phyloP scores from a whole-genome alignment of 2,329 filamentous ascomycete species.

The Paecilomyces fulvus region DNA sequence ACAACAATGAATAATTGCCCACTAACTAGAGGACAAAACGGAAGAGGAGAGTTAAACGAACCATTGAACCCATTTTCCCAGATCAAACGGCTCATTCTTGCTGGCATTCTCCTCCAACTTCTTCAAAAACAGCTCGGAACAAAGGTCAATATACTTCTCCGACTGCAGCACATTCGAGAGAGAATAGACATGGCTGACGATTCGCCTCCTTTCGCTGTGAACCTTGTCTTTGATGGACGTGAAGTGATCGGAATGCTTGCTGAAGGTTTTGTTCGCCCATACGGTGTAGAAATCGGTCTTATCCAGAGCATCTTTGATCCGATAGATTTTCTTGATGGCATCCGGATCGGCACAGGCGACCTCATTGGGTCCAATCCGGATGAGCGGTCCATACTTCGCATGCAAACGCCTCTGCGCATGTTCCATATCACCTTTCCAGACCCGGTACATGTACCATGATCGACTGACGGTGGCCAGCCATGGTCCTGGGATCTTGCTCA shows the following conservation, averaged over 20 bases:
- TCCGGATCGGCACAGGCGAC: slow-evolving; percentile 15
- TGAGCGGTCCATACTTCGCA: slow-evolving; percentile 10
- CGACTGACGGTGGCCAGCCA: slow-evolving; percentile 17
- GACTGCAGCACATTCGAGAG: slow-evolving; percentile 19
- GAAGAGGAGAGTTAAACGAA: not conserved
- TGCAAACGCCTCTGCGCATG: slow-evolving; percentile 12
- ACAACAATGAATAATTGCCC: not conserved
- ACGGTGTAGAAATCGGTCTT: slow-evolving; percentile 22
- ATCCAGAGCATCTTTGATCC: slow-evolving; percentile 8
- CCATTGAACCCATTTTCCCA: slow-evolving; percentile 15
- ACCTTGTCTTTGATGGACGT: slow-evolving; percentile 13
- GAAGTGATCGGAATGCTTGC: slow-evolving; percentile 18
- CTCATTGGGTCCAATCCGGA: slow-evolving; percentile 16
- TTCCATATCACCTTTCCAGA: slow-evolving; percentile 14
- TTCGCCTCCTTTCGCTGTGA: slow-evolving; percentile 17
- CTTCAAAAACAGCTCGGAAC: slow-evolving; percentile 12
- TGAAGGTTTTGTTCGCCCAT: slow-evolving; percentile 11
- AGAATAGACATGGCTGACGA: slow-evolving; percentile 15
- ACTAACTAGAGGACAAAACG: not conserved
- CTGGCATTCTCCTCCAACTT: slow-evolving; percentile 10
- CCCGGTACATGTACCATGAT: slow-evolving; percentile 16
- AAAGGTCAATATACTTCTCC: slow-evolving; percentile 17
- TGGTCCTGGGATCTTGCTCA: slow-evolving; percentile 12
- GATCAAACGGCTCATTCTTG: slow-evolving; percentile 10
- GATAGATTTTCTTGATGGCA: slow-evolving; percentile 17